Evolutionary conservation across 2,329 filamentous ascomycete genomes (phyloP).

Genomic region (Diplodia corticola): DNA sequence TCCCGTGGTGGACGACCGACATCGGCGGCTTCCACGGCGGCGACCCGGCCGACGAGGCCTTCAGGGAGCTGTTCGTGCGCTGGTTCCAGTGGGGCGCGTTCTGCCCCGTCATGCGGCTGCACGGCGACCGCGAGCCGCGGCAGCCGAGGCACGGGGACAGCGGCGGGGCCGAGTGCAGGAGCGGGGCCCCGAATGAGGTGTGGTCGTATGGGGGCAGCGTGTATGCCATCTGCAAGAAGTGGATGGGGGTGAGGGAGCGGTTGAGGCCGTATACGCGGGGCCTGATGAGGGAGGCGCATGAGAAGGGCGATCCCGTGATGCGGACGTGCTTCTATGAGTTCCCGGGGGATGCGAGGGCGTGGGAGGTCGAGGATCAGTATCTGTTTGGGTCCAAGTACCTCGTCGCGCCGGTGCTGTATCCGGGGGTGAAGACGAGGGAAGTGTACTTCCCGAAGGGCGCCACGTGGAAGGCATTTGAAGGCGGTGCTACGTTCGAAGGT

Average conservation of each 20-base stretch:
- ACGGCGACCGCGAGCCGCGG: conserved; percentile 65
- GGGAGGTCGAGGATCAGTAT: conserved; percentile 63
- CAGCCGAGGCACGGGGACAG: conserved; percentile 45
- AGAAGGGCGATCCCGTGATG: conserved; percentile 62
- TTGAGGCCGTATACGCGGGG: conserved; percentile 59
- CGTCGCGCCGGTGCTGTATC: conserved; percentile 56
- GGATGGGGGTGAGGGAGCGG: conserved; percentile 59
- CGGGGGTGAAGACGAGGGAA: conserved; percentile 46
- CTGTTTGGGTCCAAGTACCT: conserved; percentile 64
- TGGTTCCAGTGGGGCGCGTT: conserved; percentile 72
- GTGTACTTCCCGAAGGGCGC: conserved; percentile 56
- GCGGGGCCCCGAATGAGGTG: conserved; percentile 62
- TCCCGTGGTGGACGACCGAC: conserved; percentile 71
- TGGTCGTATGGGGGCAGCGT: conserved; percentile 66
- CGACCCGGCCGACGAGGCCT: conserved; percentile 54
- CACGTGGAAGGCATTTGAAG: conserved; percentile 48
- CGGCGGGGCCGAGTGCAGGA: conserved; percentile 40
- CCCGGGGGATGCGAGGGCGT: conserved; percentile 54
- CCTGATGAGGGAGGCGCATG: conserved; percentile 62
- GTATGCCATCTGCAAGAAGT: conserved; percentile 61
- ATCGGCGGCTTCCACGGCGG: conserved; percentile 71
- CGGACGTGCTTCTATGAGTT: conserved; percentile 66
- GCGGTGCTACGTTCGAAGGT: conserved; percentile 35
- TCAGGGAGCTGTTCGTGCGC: conserved; percentile 63
- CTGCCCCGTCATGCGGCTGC: conserved; percentile 67